Evolutionary conservation across 345 rosid genomes (phyloP), one percentile per base, ranked within the genome.

Genomic region (Carallia brachiata): DNA sequence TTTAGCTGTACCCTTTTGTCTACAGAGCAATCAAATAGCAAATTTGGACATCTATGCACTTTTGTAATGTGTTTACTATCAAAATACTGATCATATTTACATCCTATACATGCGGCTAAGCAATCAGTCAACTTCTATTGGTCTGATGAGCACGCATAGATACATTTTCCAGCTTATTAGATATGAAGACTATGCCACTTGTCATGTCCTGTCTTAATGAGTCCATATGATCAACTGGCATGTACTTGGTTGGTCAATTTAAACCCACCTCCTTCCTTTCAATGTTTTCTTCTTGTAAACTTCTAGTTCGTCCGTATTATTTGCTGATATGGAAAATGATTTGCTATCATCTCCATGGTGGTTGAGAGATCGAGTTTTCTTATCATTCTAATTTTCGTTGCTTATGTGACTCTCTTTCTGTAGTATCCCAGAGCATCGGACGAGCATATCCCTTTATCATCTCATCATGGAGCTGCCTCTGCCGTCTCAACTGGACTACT

Each of bases 401-500:
- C 18, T 34, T 52, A 36, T 66, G 7, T 40, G 2, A 44, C 36
- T 27, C 40, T 55, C n/a, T 73, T 77, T 64, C 18, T 34, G 66
- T 66, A 74, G 77, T 74, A 67, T 6, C 64, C 77, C 30, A 68
- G 77, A 62, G 72, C 72, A 44, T n/a, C 73, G 23, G 69, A 68
- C 4, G 72, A 74, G 68, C 69, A 27, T 40, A 58, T 74, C n/a
- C 72, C 72, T 0, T 53, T 74, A 31, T 67, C 97, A 6, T 69
- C 91, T 58, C 81, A 74, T 76, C 82, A 77, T 65, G 89, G 82
- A 74, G 75, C 85, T 59, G 63, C 81, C 61, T 73, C 90, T 71
- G 73, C 80, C 19, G 40, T 83, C 75, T 78, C 92, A 50, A 65
- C 86, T 0, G 93, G 92, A 36, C 93, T 86, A 12, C 64, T 90